Evolutionary conservation across 139 green algal species (phyloP).

Genomic region (Chlorella sp.): DNA sequence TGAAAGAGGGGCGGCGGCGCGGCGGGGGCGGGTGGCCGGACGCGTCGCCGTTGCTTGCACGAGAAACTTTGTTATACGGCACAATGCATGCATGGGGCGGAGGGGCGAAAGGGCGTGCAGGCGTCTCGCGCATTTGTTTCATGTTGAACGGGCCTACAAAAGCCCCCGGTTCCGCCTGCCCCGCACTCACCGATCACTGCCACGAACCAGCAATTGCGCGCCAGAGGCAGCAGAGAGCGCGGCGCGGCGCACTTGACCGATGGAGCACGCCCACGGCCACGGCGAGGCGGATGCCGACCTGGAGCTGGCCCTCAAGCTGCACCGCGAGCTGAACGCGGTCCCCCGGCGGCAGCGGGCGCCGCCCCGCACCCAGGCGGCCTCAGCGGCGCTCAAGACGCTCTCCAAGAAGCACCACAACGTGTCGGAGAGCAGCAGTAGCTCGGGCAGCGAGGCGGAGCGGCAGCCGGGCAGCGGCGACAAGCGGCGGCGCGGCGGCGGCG

Average conservation of each 20-base stretch:
- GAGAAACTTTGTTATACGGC: no score
- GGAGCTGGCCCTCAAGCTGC: conserved; percentile 42
- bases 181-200: no score
- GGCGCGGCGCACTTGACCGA: background rate
- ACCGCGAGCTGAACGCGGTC: conserved; percentile 50
- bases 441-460: conserved; percentile 17
- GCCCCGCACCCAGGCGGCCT: conserved; percentile 23
- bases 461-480: conserved; percentile 23
- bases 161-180: no score
- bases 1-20: no score
- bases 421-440: conserved; percentile 33
- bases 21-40: no score
- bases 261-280: background rate
- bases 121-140: no score
- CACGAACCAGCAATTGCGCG: no score
- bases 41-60: no score
- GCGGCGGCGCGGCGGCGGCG: background rate
- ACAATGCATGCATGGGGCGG: no score
- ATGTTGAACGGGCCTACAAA: no score
- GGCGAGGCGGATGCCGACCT: background rate
- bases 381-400: conserved; percentile 14
- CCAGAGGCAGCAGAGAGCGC: no score
- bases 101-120: no score
- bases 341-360: conserved; percentile 10
- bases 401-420: conserved; percentile 10